Conservation (phyloP, 1,139 yeast species). For the Pichia sp. region DNA sequence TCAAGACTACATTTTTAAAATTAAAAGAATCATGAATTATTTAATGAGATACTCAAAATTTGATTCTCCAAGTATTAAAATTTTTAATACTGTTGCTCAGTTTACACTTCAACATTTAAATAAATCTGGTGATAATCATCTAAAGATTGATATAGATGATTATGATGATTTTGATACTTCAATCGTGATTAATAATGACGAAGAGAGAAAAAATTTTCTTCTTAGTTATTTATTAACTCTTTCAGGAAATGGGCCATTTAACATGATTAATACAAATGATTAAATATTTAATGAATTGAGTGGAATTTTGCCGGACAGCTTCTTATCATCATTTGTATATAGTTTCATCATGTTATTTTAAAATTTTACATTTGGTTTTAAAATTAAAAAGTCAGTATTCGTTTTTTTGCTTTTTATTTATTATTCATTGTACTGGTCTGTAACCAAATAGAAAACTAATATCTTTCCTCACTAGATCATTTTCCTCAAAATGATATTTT, state of each 20-base stretch:
- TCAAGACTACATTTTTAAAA: not conserved
- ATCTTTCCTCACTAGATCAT: constrained; percentile 7
- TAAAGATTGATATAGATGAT: not conserved
- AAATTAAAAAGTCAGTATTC: too few relatives aligned
- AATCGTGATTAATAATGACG: not conserved
- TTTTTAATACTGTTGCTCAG: not conserved
- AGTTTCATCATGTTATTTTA: too few relatives aligned
- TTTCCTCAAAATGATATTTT: constrained; percentile 15
- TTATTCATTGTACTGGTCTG: not conserved
- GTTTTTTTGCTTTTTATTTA: not conserved
- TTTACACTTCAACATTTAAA: not conserved
- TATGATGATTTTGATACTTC: not conserved
- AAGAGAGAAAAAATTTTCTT: not conserved
- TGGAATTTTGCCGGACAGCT: not conserved
- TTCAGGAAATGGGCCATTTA: not conserved
- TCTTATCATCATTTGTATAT: too few relatives aligned
- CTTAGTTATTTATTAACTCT: not conserved
- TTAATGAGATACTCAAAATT: not conserved
- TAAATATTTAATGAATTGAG: not conserved
- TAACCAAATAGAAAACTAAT: constrained; percentile 1
- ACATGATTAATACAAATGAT: not conserved
- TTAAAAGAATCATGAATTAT: not conserved
- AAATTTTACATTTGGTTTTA: too few relatives aligned
- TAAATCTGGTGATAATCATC: not conserved
- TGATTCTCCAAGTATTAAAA: not conserved